A percentile compares a stretch with the other conserved stretches of the same genome.
Conservation (phyloP, 2,329 filamentous ascomycete genomes). For the Fusarium mangiferae region DNA sequence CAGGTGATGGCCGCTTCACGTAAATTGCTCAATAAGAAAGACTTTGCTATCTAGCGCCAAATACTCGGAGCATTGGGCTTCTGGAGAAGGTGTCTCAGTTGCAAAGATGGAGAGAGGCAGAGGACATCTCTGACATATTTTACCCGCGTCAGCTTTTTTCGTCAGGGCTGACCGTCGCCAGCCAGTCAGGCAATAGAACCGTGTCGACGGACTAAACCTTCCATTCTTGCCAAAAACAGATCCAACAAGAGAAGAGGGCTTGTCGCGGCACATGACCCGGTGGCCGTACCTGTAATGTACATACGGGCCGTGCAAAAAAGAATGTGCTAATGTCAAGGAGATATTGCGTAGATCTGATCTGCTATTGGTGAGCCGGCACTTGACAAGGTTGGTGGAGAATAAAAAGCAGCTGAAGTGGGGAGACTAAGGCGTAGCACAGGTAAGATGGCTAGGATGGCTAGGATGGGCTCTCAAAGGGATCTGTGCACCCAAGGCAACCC, state of each 20-base stretch:
- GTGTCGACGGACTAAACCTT: neutral
- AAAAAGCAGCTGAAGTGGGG: conserved; percentile 18
- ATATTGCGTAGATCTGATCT: conserved; percentile 3
- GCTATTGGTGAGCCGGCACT: conserved; percentile 26
- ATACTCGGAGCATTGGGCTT: neutral
- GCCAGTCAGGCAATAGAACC: neutral
- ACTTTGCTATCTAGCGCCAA: neutral
- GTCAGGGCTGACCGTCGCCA: neutral
- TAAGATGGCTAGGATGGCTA: neutral
- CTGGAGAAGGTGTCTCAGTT: neutral
- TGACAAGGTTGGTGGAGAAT: conserved; percentile 6
- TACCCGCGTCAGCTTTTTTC: neutral
- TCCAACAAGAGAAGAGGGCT: neutral
- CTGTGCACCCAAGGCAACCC: conserved; percentile 21
- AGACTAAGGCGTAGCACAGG: conserved; percentile 27
- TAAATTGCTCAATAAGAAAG: neutral
- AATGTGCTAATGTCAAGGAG: neutral
- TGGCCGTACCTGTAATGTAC: neutral
- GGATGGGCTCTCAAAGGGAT: conserved; percentile 8
- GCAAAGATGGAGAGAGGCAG: neutral
- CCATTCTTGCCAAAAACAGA: neutral
- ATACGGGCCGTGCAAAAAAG: neutral
- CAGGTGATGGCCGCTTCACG: neutral
- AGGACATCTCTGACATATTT: neutral
- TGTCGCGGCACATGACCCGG: neutral